These are phyloP conservation scores for Rubus parviflorus DNA, from an alignment of 306 rosid genomes.

Conservation along the genomic window DNA sequence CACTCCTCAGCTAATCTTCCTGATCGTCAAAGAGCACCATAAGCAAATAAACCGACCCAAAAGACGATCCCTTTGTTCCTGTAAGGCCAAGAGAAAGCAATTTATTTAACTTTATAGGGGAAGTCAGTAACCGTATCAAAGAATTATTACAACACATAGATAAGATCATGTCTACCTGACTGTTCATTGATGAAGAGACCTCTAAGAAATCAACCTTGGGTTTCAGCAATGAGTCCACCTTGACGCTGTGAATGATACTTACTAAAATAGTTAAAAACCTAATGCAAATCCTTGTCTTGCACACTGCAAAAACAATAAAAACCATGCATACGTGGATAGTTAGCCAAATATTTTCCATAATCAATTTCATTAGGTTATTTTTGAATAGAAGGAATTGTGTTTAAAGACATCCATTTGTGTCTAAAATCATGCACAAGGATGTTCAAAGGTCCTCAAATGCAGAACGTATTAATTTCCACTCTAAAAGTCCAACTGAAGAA, in stretches of 20 bases:
- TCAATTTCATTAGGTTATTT: not conserved
- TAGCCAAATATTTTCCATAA: slow-evolving; percentile 1
- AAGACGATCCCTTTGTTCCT: slow-evolving; percentile 89
- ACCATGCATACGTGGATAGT: not conserved
- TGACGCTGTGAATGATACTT: slow-evolving; percentile 44
- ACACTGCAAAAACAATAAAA: slow-evolving; percentile 63
- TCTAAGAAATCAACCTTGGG: slow-evolving; percentile 72
- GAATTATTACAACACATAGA: slow-evolving; percentile 7
- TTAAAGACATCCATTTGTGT: not conserved
- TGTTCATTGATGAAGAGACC: slow-evolving; percentile 91
- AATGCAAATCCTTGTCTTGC: slow-evolving; percentile 93
- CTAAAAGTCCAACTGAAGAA: not conserved
- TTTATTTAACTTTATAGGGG: not conserved
- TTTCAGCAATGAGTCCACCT: slow-evolving; percentile 75
- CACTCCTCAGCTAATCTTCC: slow-evolving; percentile 69
- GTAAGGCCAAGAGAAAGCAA: slow-evolving; percentile 35
- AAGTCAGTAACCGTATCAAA: slow-evolving; percentile 12
- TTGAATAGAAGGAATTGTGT: not conserved
- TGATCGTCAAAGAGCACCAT: slow-evolving; percentile 81
- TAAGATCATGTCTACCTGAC: slow-evolving; percentile 59
- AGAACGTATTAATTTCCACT: not conserved
- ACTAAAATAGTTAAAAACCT: slow-evolving; percentile 58
- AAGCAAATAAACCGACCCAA: slow-evolving; percentile 91
- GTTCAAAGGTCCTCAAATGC: not conserved
- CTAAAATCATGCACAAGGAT: not conserved